phyloP scores from a whole-genome alignment of 768 basidiomycete genomes.

The Dioszegia crocea region DNA sequence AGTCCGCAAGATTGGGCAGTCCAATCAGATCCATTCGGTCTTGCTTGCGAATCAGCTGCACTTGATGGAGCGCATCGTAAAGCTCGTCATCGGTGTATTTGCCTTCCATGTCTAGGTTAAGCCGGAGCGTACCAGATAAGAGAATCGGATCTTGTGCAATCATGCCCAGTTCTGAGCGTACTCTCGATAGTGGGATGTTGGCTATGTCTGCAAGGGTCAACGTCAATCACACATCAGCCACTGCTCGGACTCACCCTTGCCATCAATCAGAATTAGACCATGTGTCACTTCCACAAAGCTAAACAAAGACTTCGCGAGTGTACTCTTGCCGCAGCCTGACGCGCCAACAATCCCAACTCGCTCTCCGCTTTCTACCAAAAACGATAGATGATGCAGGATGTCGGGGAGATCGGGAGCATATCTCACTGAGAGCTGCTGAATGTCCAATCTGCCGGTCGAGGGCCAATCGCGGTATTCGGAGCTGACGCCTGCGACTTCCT shows the following conservation, averaged over 20 bases:
- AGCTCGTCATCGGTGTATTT: conserved; percentile 32
- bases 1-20: too few species aligned
- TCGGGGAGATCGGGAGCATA: conserved; percentile 32
- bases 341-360: conserved; percentile 45
- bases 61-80: conserved; percentile 38
- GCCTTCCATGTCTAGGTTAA: conserved; percentile 43
- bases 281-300: conserved; percentile 40
- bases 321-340: conserved; percentile 44
- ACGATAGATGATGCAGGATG: conserved; percentile 38
- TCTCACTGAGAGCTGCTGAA: conserved; percentile 16
- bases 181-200: conserved; percentile 26
- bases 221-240: not conserved
- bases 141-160: conserved; percentile 45
- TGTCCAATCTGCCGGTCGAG: conserved; percentile 6
- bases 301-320: conserved; percentile 44
- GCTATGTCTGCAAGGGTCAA: conserved; percentile 26
- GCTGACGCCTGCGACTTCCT: not conserved
- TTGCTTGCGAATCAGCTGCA: conserved; percentile 21
- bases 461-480: conserved; percentile 15
- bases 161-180: conserved; percentile 37
- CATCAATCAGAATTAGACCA: conserved; percentile 42
- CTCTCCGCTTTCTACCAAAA: conserved; percentile 27
- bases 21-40: too few species aligned
- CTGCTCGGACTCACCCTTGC: conserved; percentile 17
- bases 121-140: conserved; percentile 33